Evolutionary conservation across 495 filamentous ascomycete genomes (phyloP).

Genomic region (Viridothelium virens): DNA sequence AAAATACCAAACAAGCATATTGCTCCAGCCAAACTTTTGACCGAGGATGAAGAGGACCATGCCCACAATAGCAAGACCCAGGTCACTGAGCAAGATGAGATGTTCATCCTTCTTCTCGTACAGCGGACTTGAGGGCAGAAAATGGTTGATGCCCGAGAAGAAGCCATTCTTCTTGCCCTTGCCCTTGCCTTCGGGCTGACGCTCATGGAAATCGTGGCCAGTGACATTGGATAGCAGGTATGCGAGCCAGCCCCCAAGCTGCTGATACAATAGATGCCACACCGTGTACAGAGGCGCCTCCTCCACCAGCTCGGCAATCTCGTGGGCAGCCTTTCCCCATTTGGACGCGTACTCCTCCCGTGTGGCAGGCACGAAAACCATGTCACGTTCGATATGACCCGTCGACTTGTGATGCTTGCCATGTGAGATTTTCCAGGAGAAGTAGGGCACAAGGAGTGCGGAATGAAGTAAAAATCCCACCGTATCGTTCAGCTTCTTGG

Average conservation of each 20-base stretch:
- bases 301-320: conserved; percentile 80
- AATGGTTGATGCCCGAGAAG: conserved; percentile 79
- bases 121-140: conserved; percentile 76
- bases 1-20: conserved; percentile 88
- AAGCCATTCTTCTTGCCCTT: conserved; percentile 77
- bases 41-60: conserved; percentile 31
- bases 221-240: conserved; percentile 85
- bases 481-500: conserved; percentile 53
- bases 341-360: conserved; percentile 65
- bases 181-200: conserved; percentile 61
- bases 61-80: conserved; percentile 34
- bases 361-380: conserved; percentile 92
- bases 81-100: conserved; percentile 70
- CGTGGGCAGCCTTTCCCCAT: conserved; percentile 61
- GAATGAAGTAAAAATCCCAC: conserved; percentile 63
- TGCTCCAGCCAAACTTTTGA: conserved; percentile 71
- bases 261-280: conserved; percentile 65
- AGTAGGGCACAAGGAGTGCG: conserved; percentile 60
- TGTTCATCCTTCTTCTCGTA: conserved; percentile 77
- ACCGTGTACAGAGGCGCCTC: conserved; percentile 85
- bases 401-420: conserved; percentile 81
- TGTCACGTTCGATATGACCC: conserved; percentile 89
- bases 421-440: conserved; percentile 71
- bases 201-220: conserved; percentile 86
- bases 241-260: conserved; percentile 82